phyloP scores from a whole-genome alignment of 495 filamentous ascomycete genomes.

The Bacidia gigantensis region DNA sequence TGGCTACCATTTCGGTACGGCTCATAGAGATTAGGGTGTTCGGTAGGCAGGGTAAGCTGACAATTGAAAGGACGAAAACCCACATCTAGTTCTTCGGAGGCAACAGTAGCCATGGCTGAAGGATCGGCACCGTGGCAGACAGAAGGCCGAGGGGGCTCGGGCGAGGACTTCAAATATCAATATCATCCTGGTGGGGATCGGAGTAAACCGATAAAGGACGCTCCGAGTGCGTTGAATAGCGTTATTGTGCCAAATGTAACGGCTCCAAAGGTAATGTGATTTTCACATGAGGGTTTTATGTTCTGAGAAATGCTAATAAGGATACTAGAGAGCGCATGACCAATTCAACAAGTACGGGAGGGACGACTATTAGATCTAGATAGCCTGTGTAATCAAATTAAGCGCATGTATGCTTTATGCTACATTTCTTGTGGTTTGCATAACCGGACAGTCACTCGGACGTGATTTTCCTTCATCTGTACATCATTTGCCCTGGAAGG shows the following conservation, averaged over 20 bases:
- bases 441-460: too few species aligned
- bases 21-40: too few species aligned
- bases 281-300: neutral
- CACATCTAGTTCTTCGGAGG: conserved; percentile 72
- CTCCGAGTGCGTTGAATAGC: conserved; percentile 85
- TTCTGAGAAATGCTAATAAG: conserved; percentile 4
- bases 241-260: conserved; percentile 88
- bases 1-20: conserved; percentile 67
- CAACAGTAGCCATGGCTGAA: conserved; percentile 54
- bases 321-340: conserved; percentile 68
- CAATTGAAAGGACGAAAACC: conserved; percentile 57
- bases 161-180: conserved; percentile 63
- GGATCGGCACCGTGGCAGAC: conserved; percentile 83
- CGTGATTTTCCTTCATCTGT: too few species aligned
- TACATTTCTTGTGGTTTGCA: too few species aligned
- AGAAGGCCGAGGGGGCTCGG: conserved; percentile 30
- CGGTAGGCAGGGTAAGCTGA: too few species aligned
- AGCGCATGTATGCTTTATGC: too few species aligned
- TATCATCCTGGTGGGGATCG: conserved; percentile 86
- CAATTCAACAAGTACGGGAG: conserved; percentile 98
- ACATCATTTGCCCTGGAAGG: too few species aligned
- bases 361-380: conserved; percentile 34
- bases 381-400: neutral
- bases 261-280: conserved; percentile 61
- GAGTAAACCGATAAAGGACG: conserved; percentile 63